phyloP scores from a whole-genome alignment of 179 eudicot genomes.

The Silene coronaria region DNA sequence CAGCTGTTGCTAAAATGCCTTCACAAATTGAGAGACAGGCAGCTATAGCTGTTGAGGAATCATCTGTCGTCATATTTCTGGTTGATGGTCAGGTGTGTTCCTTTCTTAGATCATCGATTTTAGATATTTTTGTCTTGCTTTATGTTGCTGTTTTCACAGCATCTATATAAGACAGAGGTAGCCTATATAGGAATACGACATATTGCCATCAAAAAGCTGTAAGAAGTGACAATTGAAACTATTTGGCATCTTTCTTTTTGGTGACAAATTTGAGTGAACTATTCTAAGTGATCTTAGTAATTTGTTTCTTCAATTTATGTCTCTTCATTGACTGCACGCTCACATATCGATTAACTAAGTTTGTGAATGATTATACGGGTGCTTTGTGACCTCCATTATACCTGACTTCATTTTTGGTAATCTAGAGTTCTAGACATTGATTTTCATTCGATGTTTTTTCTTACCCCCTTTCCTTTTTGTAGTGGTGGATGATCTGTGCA shows the following conservation, averaged over 20 bases:
- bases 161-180: background rate
- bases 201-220: background rate
- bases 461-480: background rate
- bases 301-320: too few relatives aligned
- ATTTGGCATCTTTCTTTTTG: background rate
- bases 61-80: conserved; percentile 78
- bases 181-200: background rate
- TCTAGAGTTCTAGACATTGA: background rate
- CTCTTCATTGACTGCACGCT: too few relatives aligned
- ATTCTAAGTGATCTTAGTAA: too few relatives aligned
- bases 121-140: conserved; percentile 4
- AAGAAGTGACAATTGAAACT: background rate
- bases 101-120: conserved; percentile 1
- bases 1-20: conserved; percentile 97
- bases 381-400: background rate
- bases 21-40: conserved; percentile 94
- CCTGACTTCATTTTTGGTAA: background rate
- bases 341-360: too few relatives aligned
- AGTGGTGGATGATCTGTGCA: background rate
- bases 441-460: background rate
- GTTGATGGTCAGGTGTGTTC: conserved; percentile 95
- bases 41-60: conserved; percentile 80
- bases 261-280: background rate
- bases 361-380: background rate
- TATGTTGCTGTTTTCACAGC: conserved; percentile 11